Evolutionary conservation across 1,139 yeast genomes (phyloP).

Genomic region (Zhuliangozyma parablackwelliae): DNA sequence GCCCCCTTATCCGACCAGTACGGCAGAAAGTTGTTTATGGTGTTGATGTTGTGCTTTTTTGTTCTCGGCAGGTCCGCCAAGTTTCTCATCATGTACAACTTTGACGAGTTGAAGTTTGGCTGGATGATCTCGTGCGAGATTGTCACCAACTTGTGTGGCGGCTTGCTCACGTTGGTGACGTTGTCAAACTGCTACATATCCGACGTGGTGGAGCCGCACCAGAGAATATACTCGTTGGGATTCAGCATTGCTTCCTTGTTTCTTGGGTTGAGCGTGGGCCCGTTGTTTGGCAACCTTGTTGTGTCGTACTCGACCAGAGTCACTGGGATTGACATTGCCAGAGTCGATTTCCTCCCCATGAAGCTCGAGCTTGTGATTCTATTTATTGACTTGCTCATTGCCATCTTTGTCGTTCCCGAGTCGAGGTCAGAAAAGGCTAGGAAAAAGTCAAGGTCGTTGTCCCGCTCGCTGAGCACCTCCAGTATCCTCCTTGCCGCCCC

Average conservation of each 20-base stretch:
- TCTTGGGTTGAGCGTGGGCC: slow-evolving; percentile 63
- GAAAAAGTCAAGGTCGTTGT: slow-evolving; percentile 42
- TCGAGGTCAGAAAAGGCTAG: slow-evolving; percentile 49
- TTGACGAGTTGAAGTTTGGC: slow-evolving; percentile 27
- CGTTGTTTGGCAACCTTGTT: slow-evolving; percentile 48
- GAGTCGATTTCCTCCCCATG: slow-evolving; percentile 25
- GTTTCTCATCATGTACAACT: slow-evolving; percentile 26
- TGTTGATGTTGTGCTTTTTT: slow-evolving; percentile 26
- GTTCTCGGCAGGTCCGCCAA: slow-evolving; percentile 22
- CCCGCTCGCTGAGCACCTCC: slow-evolving; percentile 14
- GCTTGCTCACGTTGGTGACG: slow-evolving; percentile 46
- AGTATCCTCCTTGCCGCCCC: slow-evolving; percentile 2
- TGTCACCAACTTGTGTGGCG: slow-evolving; percentile 53
- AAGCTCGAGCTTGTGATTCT: slow-evolving; percentile 24
- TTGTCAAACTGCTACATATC: slow-evolving; percentile 57
- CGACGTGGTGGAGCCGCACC: slow-evolving; percentile 56
- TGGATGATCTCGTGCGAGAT: slow-evolving; percentile 33
- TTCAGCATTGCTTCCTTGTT: slow-evolving; percentile 53
- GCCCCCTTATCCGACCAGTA: slow-evolving; percentile 62
- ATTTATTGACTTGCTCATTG: slow-evolving; percentile 24
- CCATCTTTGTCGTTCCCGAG: slow-evolving; percentile 49
- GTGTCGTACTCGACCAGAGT: slow-evolving; percentile 15
- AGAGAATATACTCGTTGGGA: slow-evolving; percentile 55
- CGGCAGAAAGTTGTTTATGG: slow-evolving; percentile 52
- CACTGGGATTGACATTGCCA: slow-evolving; percentile 6